Evolutionary conservation across 2,329 filamentous ascomycete species (phyloP), one percentile per base, ranked within the genome.

Genomic region (Tricladium varicosporioides): DNA sequence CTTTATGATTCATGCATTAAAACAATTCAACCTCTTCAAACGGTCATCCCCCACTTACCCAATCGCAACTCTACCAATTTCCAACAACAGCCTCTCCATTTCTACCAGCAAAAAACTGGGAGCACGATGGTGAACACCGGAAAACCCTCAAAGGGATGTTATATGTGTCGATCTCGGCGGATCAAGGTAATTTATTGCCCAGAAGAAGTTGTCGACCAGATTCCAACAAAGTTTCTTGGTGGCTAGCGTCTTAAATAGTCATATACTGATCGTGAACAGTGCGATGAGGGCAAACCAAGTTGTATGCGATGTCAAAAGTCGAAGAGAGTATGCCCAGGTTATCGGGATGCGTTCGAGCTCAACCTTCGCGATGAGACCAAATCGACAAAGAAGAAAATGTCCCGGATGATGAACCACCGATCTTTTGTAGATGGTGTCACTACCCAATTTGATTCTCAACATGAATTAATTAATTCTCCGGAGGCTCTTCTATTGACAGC

Each of bases 131-230:
- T 54, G n/a, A 54, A 54, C 19, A 54, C 53, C 5, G 53, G 53
- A 43, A 54, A 54, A 46, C 53, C 53, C 16, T 85, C 82, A 0
- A 76, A 77, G 73, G 87, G 85, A 64, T 89, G 87, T 66, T 86
- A 87, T 73, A 88, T 86, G 80, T 89, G 87, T 71, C 80, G 86
- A 69, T 86, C 80, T 44, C 80, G 86, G 60, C 80, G 86, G 63
- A 89, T 89, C 71, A 89, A 89, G 80, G 86, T 87, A 55, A 16
- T 16, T 51, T 14, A 33, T 16, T 43, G 42, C 33, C 33, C 19
- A 18, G 22, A 11, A 5, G 11, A n/a, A 16, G 15, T 22, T 55
- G 18, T n/a, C 22, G n/a, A 16, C 9, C 43, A 32, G 15, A 7
- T 11, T 7, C 32, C 19, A 31, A 10, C 18, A 31, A 18, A 22